Evolutionary conservation across 345 rosid genomes (phyloP).

Genomic region (Arabis hirsuta): DNA sequence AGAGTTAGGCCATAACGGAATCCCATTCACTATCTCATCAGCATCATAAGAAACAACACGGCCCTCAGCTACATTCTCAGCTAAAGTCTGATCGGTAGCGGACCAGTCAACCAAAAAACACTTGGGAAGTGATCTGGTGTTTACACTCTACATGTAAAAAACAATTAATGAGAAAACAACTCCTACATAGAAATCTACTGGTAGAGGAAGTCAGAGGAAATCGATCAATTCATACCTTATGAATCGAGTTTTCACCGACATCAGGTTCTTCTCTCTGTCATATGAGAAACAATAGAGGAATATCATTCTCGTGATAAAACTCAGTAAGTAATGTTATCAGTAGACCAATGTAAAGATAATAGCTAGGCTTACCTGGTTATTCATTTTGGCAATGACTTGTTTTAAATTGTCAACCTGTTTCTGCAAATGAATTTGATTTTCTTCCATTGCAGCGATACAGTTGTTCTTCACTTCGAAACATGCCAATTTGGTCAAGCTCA

Average conservation of each 20-base stretch:
- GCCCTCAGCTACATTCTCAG: not conserved
- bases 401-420: not conserved
- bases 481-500: not conserved
- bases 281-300: not conserved
- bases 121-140: constrained; percentile 5
- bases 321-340: no score
- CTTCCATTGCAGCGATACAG: not conserved
- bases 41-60: constrained; percentile 10
- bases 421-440: not conserved
- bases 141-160: not conserved
- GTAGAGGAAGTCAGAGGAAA: no score
- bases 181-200: no score
- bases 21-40: not conserved
- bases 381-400: not conserved
- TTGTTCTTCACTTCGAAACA: not conserved
- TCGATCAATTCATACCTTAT: not conserved
- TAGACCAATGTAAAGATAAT: no score
- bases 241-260: not conserved
- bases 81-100: not conserved
- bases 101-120: constrained; percentile 15
- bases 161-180: no score
- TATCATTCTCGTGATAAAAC: no score
- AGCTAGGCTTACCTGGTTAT: not conserved
- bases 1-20: not conserved
- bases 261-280: not conserved